Evolutionary conservation across 2,329 filamentous ascomycete genomes (phyloP).

Genomic region (Talaromyces sp.): DNA sequence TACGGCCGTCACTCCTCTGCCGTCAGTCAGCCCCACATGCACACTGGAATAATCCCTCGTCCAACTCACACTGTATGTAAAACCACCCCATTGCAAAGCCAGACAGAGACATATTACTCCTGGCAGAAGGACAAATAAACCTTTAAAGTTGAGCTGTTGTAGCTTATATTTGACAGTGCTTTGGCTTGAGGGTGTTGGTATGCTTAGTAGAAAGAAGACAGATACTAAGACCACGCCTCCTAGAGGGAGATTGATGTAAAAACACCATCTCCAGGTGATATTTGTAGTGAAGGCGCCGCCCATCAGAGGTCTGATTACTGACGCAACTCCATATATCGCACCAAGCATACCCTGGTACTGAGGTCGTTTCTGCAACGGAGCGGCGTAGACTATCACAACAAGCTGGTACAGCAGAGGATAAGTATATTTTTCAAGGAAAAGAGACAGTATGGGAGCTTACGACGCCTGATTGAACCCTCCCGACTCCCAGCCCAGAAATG

Average conservation of each 20-base stretch:
- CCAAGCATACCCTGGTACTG: conserved; percentile 61
- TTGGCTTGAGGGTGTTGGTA: not conserved
- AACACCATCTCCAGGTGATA: conserved; percentile 58
- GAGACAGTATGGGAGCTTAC: conserved; percentile 3
- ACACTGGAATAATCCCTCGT: not conserved
- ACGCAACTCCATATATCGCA: conserved; percentile 59
- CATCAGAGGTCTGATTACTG: conserved; percentile 55
- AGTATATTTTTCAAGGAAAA: not conserved
- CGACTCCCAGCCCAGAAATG: conserved; percentile 26
- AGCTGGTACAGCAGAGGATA: not conserved
- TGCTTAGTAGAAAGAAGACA: conserved; percentile 28
- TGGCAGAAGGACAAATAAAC: conserved; percentile 32
- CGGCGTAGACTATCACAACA: conserved; percentile 7
- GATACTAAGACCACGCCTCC: conserved; percentile 27
- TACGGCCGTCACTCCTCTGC: conserved; percentile 39
- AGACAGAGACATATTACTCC: conserved; percentile 45
- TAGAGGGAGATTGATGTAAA: conserved; percentile 51
- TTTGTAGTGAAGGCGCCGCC: conserved; percentile 57
- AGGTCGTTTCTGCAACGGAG: conserved; percentile 39
- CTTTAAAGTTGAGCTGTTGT: not conserved
- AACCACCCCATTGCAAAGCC: conserved; percentile 43
- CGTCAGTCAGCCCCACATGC: conserved; percentile 14
- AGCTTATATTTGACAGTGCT: conserved; percentile 1
- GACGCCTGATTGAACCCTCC: conserved; percentile 18
- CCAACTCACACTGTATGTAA: conserved; percentile 5